Base-by-base conservation (phyloP, 2,329 filamentous ascomycete genomes). In the Pseudogymnoascus sp. region DNA sequence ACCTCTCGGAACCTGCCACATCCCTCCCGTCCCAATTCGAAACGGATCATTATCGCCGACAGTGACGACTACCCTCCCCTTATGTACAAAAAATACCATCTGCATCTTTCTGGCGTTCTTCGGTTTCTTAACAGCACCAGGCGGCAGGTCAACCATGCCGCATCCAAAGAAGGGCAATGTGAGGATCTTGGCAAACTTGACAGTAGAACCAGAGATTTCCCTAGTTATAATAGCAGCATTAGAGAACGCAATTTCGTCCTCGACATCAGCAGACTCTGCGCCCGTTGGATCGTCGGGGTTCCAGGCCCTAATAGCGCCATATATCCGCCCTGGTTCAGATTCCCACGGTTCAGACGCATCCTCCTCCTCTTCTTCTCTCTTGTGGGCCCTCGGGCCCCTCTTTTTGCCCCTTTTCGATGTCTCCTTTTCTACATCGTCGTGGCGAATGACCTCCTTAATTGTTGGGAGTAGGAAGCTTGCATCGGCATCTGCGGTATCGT, bases 51-150 rank as follows among this genome's bases (percentile, higher is more conserved):
- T 89, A 67, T 89, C 84, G 67, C 89, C 86, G 59, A 96, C 84
- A 28, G 86, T 89, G 18, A 96, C 93, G 67, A 86, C 81, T 18
- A 97, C 91, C 67, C 89, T 87, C 21, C 95, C 95, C 50, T 84
- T 83, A 69, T 91, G 88, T 31, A 99, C 89, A 70, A 96, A 97
- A 75, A 97, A 97, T 1, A 90, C 88, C 89, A 99, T 95, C 73
- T 97, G 92, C 91, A 97, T 97, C 78, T 90, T 93, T 66, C 93
- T 84, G 37, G 90, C 89, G 76, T 97, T 97, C 81, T 97, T 97
- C 59, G 88, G 85, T 69, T 88, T 86, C 80, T 99, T 99, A 72
- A 89, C 85, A 34, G 90, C 86, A 1, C 89, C 88, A 0, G 91
- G 88, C 5, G 91, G 90, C 60, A 99, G 79, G 70, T 97, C 93